These are phyloP conservation scores for Suillus lakei DNA, from an alignment of 768 basidiomycete species.

Conservation along the genomic window DNA sequence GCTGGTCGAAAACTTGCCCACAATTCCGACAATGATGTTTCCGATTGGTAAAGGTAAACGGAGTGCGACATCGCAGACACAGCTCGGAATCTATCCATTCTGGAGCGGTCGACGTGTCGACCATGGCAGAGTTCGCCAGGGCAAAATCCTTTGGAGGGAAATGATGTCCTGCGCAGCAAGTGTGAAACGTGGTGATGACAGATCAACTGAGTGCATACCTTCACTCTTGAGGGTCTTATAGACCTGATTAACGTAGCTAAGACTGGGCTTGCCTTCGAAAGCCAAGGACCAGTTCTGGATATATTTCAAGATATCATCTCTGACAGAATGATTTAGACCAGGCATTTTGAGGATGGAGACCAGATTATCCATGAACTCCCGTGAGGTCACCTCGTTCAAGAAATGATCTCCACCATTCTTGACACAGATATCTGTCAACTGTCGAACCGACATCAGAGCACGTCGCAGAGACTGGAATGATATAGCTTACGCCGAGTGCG, in stretches of 20 bases:
- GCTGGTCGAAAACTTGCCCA: conserved; percentile 94
- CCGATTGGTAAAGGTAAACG: conserved; percentile 94
- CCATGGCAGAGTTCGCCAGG: conserved; percentile 78
- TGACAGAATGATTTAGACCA: conserved; percentile 79
- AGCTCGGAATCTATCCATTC: conserved; percentile 98
- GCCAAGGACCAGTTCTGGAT: conserved; percentile 96
- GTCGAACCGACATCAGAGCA: conserved; percentile 12
- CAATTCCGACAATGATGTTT: conserved; percentile 99
- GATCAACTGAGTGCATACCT: conserved; percentile 48
- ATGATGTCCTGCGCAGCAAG: conserved; percentile 58
- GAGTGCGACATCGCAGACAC: conserved; percentile 88
- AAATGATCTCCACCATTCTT: conserved; percentile 98
- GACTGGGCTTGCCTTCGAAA: conserved; percentile 78
- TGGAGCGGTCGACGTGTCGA: conserved; percentile 89
- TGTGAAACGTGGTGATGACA: conserved; percentile 4
- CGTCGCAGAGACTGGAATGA: neutral
- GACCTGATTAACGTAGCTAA: conserved; percentile 78
- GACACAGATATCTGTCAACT: conserved; percentile 90
- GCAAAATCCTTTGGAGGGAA: conserved; percentile 84
- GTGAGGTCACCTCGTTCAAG: conserved; percentile 78
- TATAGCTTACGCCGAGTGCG: conserved; percentile 72
- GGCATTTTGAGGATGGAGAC: conserved; percentile 86
- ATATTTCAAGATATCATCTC: conserved; percentile 72
- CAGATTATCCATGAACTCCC: conserved; percentile 94
- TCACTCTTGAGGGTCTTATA: conserved; percentile 79